These are phyloP conservation scores for Gaeumannomyces tritici DNA, from an alignment of 2,329 filamentous ascomycete genomes.

Conservation along the genomic window DNA sequence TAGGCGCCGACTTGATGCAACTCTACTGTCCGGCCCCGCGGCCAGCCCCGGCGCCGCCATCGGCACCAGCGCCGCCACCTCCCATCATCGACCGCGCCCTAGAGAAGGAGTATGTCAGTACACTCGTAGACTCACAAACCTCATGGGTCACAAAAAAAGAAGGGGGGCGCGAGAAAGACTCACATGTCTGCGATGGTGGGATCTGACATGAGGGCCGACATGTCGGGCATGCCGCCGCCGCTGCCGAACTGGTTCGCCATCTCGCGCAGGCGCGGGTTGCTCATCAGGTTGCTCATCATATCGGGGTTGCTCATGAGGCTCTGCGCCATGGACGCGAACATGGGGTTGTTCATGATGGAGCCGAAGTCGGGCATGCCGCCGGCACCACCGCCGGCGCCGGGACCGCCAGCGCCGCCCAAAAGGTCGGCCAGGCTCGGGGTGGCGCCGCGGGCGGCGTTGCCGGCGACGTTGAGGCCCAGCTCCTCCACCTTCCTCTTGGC, in stretches of 20 bases:
- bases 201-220: conserved; percentile 80
- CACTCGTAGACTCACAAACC: conserved; percentile 1
- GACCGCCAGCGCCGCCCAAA: conserved; percentile 44
- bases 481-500: conserved; percentile 82
- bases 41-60: conserved; percentile 12
- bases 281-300: conserved; percentile 86
- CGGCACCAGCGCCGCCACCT: conserved; percentile 19
- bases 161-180: conserved; percentile 29
- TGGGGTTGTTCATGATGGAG: conserved; percentile 91
- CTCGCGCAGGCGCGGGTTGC: conserved; percentile 77
- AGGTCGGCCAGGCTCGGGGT: conserved; percentile 66
- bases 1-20: background rate
- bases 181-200: conserved; percentile 88
- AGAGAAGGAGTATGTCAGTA: background rate
- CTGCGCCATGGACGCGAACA: conserved; percentile 96
- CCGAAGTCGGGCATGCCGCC: conserved; percentile 83
- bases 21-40: conserved; percentile 5
- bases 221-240: conserved; percentile 82
- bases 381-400: conserved; percentile 44
- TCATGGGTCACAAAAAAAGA: background rate
- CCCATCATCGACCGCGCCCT: conserved; percentile 40
- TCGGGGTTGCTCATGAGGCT: conserved; percentile 96
- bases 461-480: conserved; percentile 41
- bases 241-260: conserved; percentile 74
- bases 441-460: conserved; percentile 43